These are phyloP conservation scores for Trametes sanguinea DNA, from an alignment of 768 basidiomycete genomes.

Conservation along the genomic window DNA sequence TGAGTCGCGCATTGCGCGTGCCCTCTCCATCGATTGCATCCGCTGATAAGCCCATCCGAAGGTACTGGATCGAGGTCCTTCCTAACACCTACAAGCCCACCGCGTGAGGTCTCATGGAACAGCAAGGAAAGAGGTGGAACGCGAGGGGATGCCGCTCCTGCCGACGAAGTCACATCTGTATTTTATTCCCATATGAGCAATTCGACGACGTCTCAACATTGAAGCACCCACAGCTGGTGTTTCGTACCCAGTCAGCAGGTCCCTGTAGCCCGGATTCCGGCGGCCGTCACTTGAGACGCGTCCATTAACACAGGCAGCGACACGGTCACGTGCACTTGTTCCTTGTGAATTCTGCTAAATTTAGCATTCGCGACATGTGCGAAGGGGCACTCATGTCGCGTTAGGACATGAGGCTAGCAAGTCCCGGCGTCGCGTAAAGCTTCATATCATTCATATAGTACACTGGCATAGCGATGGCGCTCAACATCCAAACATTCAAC, in stretches of 20 bases:
- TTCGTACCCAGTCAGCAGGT: neutral
- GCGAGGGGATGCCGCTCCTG: neutral
- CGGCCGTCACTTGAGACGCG: neutral
- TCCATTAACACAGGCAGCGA: neutral
- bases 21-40: neutral
- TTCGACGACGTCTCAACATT: neutral
- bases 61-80: conserved; percentile 65
- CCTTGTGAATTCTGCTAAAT: neutral
- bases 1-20: conserved; percentile 31
- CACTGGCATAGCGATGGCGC: no score
- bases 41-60: conserved; percentile 25
- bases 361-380: no score
- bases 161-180: neutral
- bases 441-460: no score
- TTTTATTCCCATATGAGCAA: neutral
- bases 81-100: conserved; percentile 13
- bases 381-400: no score
- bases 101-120: neutral
- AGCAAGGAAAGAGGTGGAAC: neutral
- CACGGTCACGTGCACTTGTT: conserved; percentile 8
- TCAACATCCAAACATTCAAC: no score
- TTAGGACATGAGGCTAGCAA: no score
- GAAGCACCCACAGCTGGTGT: neutral
- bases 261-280: neutral
- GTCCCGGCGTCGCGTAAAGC: no score